phyloP scores from a whole-genome alignment of 257 asterid genomes.

The Galeopsis tetrahit region DNA sequence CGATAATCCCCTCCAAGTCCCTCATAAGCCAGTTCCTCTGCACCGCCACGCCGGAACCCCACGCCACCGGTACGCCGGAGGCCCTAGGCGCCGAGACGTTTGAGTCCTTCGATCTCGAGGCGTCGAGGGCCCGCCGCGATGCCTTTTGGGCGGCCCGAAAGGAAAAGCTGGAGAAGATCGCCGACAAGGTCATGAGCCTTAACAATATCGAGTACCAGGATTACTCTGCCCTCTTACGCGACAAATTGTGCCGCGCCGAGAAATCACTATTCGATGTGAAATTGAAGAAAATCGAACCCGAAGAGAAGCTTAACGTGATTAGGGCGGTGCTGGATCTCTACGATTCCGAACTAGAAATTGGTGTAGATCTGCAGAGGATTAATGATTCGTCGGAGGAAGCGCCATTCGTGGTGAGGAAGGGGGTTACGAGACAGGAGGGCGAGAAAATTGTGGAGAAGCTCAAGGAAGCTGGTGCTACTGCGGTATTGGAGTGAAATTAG shows the following conservation, averaged over 20 bases:
- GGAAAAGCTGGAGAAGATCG: slow-evolving; percentile 70
- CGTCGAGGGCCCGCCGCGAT: background rate
- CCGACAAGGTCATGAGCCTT: slow-evolving; percentile 64
- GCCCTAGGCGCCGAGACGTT: background rate
- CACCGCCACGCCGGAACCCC: slow-evolving; percentile 9
- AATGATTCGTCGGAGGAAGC: slow-evolving; percentile 70
- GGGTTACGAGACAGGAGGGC: slow-evolving; percentile 65
- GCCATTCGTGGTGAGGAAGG: slow-evolving; percentile 70
- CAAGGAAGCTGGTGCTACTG: slow-evolving; percentile 74
- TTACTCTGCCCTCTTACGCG: slow-evolving; percentile 56
- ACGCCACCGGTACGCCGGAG: background rate
- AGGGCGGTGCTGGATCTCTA: slow-evolving; percentile 70
- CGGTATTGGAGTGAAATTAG: slow-evolving; percentile 52
- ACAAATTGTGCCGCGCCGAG: slow-evolving; percentile 71
- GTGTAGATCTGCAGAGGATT: slow-evolving; percentile 65
- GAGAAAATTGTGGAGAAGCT: slow-evolving; percentile 65
- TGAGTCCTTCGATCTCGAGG: slow-evolving; percentile 13
- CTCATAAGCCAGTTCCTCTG: slow-evolving; percentile 44
- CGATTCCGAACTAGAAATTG: slow-evolving; percentile 25
- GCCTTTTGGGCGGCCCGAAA: slow-evolving; percentile 38
- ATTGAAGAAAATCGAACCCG: slow-evolving; percentile 62
- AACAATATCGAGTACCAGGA: slow-evolving; percentile 70
- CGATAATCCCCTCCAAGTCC: slow-evolving; percentile 37
- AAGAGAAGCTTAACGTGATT: slow-evolving; percentile 67
- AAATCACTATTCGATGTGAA: slow-evolving; percentile 62